Base-by-base conservation (phyloP, 2,329 filamentous ascomycete genomes). In the Bipolaris bicolor region DNA sequence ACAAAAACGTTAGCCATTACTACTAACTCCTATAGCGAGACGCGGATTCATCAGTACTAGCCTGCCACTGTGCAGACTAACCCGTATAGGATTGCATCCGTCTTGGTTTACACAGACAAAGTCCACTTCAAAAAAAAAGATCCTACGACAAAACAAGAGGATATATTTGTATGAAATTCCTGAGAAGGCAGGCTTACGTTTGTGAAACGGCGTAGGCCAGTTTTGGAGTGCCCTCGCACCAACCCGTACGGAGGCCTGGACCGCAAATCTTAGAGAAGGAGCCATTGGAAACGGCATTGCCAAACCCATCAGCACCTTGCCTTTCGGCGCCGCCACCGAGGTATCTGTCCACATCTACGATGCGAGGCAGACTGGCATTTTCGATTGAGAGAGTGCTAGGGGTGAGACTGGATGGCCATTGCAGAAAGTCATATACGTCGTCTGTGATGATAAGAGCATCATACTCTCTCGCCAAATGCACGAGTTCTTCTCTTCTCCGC, bases 401-500 rank as follows among this genome's bases (percentile, higher is more conserved):
- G 11, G 58, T 66, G 36, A 67, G 63, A 57, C 70, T 73, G 7
- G 80, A 67, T 2, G 86, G 84, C 91, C 92, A 97, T 72, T 93
- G 90, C 5, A 98, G 82, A 64, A 94, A 89, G 74, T 98, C 94
- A 73, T 99, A 99, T 9, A 98, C 92, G 74, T 99, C 95, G 77
- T 98, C 94, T 47, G 86, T 86, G 26, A 97, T 83, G 53, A 97
- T 77, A n/a, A 98, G 83, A 6, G 91, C 91, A 73, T 98, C 88
- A 73, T 89, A 86, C 57, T 87, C 81, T 55, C 94, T 84, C 0
- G 94, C 94, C 6, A 97, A 77, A n/a, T 81, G 79, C 22, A 98
- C 87, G 3, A 98, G 82, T 10, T 80, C 80, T 61, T 87, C 79
- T 3, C 95, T 85, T 26, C 89, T 84, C 16, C 77, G 73, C 3